Percentiles rank a stretch among this genome's conserved stretches.
These are phyloP conservation scores for Leishmania amazonensis DNA, from an alignment of 208 protist genomes.

Conservation along the genomic window DNA sequence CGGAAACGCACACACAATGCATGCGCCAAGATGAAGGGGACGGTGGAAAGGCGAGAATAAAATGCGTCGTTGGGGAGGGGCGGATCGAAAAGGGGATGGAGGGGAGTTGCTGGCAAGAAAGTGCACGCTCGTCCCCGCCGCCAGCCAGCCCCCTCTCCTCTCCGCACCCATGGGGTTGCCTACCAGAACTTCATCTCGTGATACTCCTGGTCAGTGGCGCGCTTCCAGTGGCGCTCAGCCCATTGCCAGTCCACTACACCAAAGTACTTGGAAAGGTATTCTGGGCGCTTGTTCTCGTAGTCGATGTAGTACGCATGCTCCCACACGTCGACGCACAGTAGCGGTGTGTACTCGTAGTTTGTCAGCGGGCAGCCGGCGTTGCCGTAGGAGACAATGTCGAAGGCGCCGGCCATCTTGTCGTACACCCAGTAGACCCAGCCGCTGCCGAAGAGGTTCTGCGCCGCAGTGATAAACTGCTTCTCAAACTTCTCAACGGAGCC, in stretches of 20 bases:
- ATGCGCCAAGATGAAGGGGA: neutral
- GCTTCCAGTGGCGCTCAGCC: constrained; percentile 92
- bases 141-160: neutral
- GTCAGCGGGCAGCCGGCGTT: constrained; percentile 88
- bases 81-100: neutral
- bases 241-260: constrained; percentile 96
- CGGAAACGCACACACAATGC: neutral
- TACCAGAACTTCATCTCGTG: constrained; percentile 89
- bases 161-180: neutral
- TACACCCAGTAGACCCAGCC: constrained; percentile 93
- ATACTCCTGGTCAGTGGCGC: constrained; percentile 84
- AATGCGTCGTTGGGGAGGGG: neutral
- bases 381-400: constrained; percentile 81
- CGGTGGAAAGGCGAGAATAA: neutral
- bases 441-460: constrained; percentile 83
- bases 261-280: constrained; percentile 91
- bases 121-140: neutral
- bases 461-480: constrained; percentile 73
- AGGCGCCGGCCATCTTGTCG: constrained; percentile 55
- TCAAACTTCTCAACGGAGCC: constrained; percentile 85
- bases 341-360: constrained; percentile 52
- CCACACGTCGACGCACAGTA: constrained; percentile 93
- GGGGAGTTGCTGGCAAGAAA: neutral
- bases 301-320: constrained; percentile 97
- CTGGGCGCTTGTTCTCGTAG: constrained; percentile 90